Base-by-base conservation (phyloP, 106 monocot genomes). In the Iris macrosiphon region DNA sequence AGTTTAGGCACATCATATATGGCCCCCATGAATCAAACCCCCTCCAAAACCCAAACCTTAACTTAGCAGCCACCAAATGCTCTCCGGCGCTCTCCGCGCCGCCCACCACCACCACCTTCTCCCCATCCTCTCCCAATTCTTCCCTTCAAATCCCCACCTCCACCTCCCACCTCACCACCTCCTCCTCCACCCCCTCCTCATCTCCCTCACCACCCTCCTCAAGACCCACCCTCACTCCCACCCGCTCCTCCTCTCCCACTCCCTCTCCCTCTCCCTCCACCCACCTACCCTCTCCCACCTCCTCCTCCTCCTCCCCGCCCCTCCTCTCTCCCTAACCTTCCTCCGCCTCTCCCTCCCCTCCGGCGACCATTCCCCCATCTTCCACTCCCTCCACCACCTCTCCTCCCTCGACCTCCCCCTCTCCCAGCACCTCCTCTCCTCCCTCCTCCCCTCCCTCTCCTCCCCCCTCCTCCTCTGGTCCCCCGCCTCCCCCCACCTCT, bases 401-500 rank as follows among this genome's bases (percentile, higher is more conserved):
- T 18, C 56, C 21, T 15, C 21, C 3, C n/a, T 37, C 27, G 7
- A 49, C n/a, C 30, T 46, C 12, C 40, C n/a, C 31, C 0, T 3
- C 24, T 25, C 50, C 37, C 3, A 7, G 42, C 39, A 66, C 24
- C 63, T 85, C 38, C 57, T 79, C 31, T 62, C 40, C 20, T 76
- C 58, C 27, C 59, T 60, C 40, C 21, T 14, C 4, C 54, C 13
- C 39, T n/a, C 66, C 22, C 31, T 21, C 17, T 18, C 21, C 12
- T 7, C 6, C 3, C 20, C 57, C 1, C 28, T 64, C 31, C 51
- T 52, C 66, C 7, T 47, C 23, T 64, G 57, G 11, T 72, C 76
- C n/a, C 70, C 72, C 44, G 58, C 84, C 31, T 62, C 54, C 13
- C 75, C 82, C 14, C 68, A 79, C 43, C 70, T 88, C 26, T 47